Evolutionary conservation across 2,329 filamentous ascomycete species (phyloP).

Genomic region (Neobulgaria alba): DNA sequence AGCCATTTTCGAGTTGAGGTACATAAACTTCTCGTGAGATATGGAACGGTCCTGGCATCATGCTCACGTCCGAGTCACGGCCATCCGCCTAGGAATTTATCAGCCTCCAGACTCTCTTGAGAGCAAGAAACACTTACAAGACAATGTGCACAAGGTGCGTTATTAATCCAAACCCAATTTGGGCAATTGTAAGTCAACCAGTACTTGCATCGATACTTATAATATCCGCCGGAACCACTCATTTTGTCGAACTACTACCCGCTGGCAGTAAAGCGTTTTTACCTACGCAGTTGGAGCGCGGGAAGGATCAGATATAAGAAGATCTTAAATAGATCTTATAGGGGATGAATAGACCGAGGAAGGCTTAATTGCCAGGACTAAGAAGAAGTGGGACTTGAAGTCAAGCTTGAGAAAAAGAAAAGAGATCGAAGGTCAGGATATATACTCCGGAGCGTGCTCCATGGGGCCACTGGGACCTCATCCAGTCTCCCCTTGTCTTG

Average conservation of each 20-base stretch:
- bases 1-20: slow-evolving; percentile 37
- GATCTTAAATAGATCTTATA: slow-evolving; percentile 3
- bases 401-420: slow-evolving; percentile 20
- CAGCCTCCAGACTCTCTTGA: slow-evolving; percentile 4
- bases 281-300: slow-evolving; percentile 16
- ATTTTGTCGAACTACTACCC: slow-evolving; percentile 24
- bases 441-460: slow-evolving; percentile 12
- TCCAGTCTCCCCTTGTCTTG: slow-evolving; percentile 1
- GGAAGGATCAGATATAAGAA: slow-evolving; percentile 3
- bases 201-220: slow-evolving; percentile 48
- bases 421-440: slow-evolving; percentile 22
- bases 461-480: slow-evolving; percentile 2
- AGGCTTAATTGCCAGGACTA: slow-evolving; percentile 5
- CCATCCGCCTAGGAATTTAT: slow-evolving; percentile 37
- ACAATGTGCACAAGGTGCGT: slow-evolving; percentile 41
- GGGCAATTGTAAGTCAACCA: slow-evolving; percentile 42
- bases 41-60: slow-evolving; percentile 18
- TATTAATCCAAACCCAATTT: slow-evolving; percentile 47
- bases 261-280: slow-evolving; percentile 26
- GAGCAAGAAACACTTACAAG: slow-evolving; percentile 33
- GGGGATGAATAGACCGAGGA: slow-evolving; percentile 1
- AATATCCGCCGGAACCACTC: slow-evolving; percentile 30
- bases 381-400: slow-evolving; percentile 12
- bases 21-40: slow-evolving; percentile 36
- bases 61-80: slow-evolving; percentile 35